Percentiles rank a stretch among this genome's conserved stretches.
Evolutionary conservation across 1,139 yeast genomes (phyloP).

Genomic region (Candida labiduridarum): DNA sequence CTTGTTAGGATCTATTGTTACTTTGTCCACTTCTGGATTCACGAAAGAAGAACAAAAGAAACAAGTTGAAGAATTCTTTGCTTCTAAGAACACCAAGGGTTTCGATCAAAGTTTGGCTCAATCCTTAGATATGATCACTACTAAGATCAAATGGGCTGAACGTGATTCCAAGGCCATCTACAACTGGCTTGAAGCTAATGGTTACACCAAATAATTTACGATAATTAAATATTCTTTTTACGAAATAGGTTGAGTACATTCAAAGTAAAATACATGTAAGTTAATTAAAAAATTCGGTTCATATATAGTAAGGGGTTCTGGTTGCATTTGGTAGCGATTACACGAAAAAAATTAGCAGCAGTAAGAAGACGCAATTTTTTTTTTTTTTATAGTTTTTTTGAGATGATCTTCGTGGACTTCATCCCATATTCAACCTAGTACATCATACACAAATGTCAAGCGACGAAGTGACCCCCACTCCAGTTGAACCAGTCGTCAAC

Average conservation of each 20-base stretch:
- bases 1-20: slow-evolving; percentile 75
- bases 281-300: not conserved
- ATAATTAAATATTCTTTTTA: not conserved
- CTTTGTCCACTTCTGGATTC: slow-evolving; percentile 63
- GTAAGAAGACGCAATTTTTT: not conserved
- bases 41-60: slow-evolving; percentile 55
- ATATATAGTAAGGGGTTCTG: too few species aligned
- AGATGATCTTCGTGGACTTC: slow-evolving; percentile 4
- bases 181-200: slow-evolving; percentile 54
- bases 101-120: slow-evolving; percentile 75
- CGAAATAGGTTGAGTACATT: not conserved
- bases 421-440: not conserved
- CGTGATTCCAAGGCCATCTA: slow-evolving; percentile 61
- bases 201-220: slow-evolving; percentile 29
- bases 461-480: not conserved
- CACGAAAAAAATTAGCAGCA: not conserved
- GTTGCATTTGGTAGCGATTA: slow-evolving; percentile 2
- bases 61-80: slow-evolving; percentile 58
- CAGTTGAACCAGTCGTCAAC: not conserved
- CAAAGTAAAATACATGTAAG: not conserved
- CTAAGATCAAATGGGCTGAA: slow-evolving; percentile 65
- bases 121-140: slow-evolving; percentile 63
- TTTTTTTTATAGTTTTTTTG: not conserved
- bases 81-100: slow-evolving; percentile 64
- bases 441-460: not conserved